Base-by-base conservation (phyloP, 2,329 filamentous ascomycete genomes). In the Penicillium sp. region DNA sequence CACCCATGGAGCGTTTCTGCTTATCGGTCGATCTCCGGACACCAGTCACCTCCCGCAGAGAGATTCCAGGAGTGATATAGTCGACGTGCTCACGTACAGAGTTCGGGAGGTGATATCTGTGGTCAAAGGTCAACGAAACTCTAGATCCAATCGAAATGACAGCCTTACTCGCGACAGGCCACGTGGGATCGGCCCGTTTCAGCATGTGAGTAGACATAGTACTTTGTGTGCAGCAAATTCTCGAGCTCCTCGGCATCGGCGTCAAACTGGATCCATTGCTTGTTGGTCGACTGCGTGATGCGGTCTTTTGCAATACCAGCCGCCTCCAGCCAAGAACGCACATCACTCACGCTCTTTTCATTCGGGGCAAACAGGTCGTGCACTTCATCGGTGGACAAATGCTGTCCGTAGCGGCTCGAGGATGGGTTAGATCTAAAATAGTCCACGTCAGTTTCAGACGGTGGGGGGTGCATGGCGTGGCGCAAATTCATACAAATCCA, bases 231-330 rank as follows among this genome's bases (percentile, higher is more conserved):
- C 6, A 80, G 65, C 29, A 80, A 62, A 3, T 59, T 56, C 57
- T 79, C 76, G 3, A 75, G 67, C 46, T 77, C 74, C 13, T 67
- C 62, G 2, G 74, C 71, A 2, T 71, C 67, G 0, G 73, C 71
- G 25, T 76, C 70, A 55, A 80, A 78, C 13, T 74, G 71, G 4
- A 79, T 66, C 76, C 77, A 79, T 45, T 73, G 70, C 45, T 70
- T 70, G 56, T 73, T 73, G 27, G 58, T 54, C 1, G 71, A 72
- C 19, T 69, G 69, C 2, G 62, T 63, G 33, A 73, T 53, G 2
- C 70, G 69, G n/a, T 64, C 50, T 9, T 50, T 21, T 7, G 62
- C 42, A 42, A 73, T 66, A 1, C 71, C 69, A 13, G 67, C 59
- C 3, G 54, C 62, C n/a, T 68, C 62, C 8, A 73, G 46, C 71